phyloP scores from a whole-genome alignment of 352 stramenopile genomes.

The Phytophthora idaei region DNA sequence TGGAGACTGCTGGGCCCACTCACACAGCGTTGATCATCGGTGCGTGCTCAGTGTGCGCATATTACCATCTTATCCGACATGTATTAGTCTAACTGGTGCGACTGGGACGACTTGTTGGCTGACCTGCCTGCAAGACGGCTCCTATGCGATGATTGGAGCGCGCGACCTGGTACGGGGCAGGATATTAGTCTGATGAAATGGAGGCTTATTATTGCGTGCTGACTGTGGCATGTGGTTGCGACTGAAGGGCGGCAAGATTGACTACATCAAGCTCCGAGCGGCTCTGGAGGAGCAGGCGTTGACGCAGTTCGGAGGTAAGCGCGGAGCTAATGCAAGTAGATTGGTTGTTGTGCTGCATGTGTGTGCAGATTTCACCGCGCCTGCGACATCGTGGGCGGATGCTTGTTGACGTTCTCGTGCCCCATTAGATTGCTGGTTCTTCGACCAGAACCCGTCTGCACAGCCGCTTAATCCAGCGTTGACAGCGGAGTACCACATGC shows the following conservation, averaged over 20 bases:
- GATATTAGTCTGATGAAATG: background rate
- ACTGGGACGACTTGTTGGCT: constrained; percentile 12
- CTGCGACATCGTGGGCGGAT: constrained; percentile 6
- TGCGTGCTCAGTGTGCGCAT: constrained; percentile 14
- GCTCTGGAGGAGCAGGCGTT: constrained; percentile 55
- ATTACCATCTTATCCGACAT: background rate
- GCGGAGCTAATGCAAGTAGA: background rate
- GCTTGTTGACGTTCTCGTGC: constrained; percentile 6
- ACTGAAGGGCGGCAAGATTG: constrained; percentile 59
- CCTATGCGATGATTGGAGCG: constrained; percentile 73
- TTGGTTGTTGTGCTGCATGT: constrained; percentile 9
- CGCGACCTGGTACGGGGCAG: constrained; percentile 39
- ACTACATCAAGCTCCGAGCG: constrained; percentile 73
- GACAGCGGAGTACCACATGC: constrained; percentile 54
- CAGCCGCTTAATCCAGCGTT: constrained; percentile 31
- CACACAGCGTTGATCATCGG: constrained; percentile 75
- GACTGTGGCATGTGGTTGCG: constrained; percentile 3
- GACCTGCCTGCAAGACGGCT: constrained; percentile 47
- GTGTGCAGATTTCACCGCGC: constrained; percentile 10
- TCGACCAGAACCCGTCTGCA: constrained; percentile 76
- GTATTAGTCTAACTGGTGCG: constrained; percentile 8
- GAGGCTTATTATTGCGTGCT: background rate
- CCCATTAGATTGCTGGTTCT: constrained; percentile 87
- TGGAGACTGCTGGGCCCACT: constrained; percentile 18
- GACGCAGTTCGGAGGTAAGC: constrained; percentile 58